Evolutionary conservation across 2,329 filamentous ascomycete species (phyloP).

Genomic region (Fusarium lyarnte): DNA sequence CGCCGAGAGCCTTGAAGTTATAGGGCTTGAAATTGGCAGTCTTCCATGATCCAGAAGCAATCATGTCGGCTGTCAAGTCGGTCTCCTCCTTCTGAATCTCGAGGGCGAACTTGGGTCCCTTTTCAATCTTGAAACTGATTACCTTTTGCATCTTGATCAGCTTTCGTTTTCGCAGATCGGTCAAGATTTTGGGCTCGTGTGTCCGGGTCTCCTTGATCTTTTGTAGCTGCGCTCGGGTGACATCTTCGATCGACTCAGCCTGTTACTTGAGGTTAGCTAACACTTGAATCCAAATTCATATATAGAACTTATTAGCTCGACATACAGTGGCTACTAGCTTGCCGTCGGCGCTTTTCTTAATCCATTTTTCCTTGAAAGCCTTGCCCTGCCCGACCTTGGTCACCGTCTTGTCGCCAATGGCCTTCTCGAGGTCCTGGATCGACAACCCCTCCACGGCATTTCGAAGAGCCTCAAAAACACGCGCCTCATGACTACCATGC

Average conservation of each 20-base stretch:
- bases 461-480: constrained; percentile 79
- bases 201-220: constrained; percentile 76
- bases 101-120: constrained; percentile 87
- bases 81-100: constrained; percentile 94
- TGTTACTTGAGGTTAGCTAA: constrained; percentile 38
- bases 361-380: constrained; percentile 86
- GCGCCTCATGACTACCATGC: constrained; percentile 83
- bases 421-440: constrained; percentile 75
- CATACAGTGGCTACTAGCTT: constrained; percentile 63
- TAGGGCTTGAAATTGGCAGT: constrained; percentile 86
- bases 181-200: constrained; percentile 78
- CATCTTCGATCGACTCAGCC: constrained; percentile 81
- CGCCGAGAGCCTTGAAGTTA: constrained; percentile 77
- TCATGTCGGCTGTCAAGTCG: constrained; percentile 93
- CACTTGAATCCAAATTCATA: neutral
- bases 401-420: constrained; percentile 76
- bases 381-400: constrained; percentile 91
- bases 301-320: constrained; percentile 1
- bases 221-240: constrained; percentile 78
- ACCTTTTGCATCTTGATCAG: constrained; percentile 85
- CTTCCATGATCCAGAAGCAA: constrained; percentile 89
- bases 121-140: constrained; percentile 83
- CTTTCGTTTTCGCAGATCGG: constrained; percentile 92
- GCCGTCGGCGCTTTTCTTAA: constrained; percentile 68
- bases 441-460: constrained; percentile 81